These are phyloP conservation scores for Cadophora malorum DNA, from an alignment of 2,329 filamentous ascomycete genomes.

Conservation along the genomic window DNA sequence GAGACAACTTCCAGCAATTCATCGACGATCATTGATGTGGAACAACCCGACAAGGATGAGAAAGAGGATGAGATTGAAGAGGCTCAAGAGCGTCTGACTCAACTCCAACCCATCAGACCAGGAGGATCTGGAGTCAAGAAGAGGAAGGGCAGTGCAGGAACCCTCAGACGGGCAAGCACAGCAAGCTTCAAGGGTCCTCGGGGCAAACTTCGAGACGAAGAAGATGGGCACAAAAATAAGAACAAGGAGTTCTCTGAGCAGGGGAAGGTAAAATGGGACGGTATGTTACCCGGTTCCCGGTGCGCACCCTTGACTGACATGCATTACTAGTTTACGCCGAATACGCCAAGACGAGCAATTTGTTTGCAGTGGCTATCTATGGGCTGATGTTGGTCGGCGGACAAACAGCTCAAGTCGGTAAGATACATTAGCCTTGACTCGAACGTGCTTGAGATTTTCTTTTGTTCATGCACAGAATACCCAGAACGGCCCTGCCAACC, in stretches of 20 bases:
- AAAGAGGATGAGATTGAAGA: conserved; percentile 73
- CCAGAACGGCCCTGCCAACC: conserved; percentile 8
- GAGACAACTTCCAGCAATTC: conserved; percentile 59
- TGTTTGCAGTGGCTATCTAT: conserved; percentile 83
- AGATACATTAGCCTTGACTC: conserved; percentile 39
- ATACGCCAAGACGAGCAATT: conserved; percentile 94
- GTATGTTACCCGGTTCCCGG: conserved; percentile 43
- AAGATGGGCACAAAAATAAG: conserved; percentile 75
- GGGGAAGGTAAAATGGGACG: conserved; percentile 95
- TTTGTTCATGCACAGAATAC: conserved; percentile 28
- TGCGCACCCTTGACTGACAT: conserved; percentile 33
- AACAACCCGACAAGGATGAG: conserved; percentile 55
- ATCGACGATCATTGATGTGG: conserved; percentile 61
- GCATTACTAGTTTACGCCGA: conserved; percentile 74
- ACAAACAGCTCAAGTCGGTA: conserved; percentile 82
- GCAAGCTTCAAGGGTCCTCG: conserved; percentile 87
- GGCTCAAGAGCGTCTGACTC: conserved; percentile 76
- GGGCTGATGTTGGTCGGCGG: conserved; percentile 76
- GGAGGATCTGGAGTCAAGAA: conserved; percentile 58
- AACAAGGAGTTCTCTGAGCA: conserved; percentile 89
- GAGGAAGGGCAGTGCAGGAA: conserved; percentile 74
- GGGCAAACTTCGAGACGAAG: conserved; percentile 85
- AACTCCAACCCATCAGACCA: conserved; percentile 76
- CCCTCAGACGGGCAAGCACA: conserved; percentile 87
- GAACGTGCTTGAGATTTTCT: neutral